Percentiles rank a stretch among this genome's conserved stretches.
phyloP scores from a whole-genome alignment of 169 alveolate species.

The Eimeria acervulina region DNA sequence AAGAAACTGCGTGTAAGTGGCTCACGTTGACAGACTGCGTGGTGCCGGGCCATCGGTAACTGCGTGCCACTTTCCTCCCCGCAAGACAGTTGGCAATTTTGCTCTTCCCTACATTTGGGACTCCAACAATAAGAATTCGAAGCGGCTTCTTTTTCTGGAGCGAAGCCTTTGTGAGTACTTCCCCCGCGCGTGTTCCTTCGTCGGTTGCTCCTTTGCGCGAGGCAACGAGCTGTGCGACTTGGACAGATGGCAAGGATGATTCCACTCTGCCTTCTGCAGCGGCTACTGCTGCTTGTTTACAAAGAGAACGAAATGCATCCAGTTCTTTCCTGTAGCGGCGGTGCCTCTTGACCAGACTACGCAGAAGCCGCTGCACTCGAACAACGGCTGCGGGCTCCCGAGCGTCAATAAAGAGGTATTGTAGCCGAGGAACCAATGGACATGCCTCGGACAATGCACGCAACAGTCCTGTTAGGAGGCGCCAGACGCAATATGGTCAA shows the following conservation, averaged over 20 bases:
- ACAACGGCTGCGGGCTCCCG: constrained; percentile 71
- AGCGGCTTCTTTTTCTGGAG: constrained; percentile 86
- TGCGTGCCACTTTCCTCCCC: constrained; percentile 88
- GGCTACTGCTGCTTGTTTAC: constrained; percentile 46
- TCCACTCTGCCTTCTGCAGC: constrained; percentile 14
- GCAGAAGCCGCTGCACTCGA: constrained; percentile 70
- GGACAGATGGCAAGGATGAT: background rate
- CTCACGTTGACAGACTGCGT: constrained; percentile 84
- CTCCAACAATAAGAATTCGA: constrained; percentile 89
- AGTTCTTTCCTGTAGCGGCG: constrained; percentile 67
- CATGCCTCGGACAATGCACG: constrained; percentile 37
- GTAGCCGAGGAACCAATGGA: constrained; percentile 65
- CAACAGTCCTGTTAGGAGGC: constrained; percentile 32
- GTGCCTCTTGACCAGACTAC: constrained; percentile 64
- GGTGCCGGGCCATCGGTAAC: constrained; percentile 90
- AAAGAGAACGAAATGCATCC: constrained; percentile 30
- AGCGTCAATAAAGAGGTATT: constrained; percentile 48
- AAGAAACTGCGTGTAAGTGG: background rate
- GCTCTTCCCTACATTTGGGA: constrained; percentile 93
- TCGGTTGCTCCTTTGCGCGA: background rate
- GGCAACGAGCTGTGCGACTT: constrained; percentile 1
- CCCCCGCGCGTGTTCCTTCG: background rate
- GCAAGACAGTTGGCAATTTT: constrained; percentile 89
- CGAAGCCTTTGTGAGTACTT: background rate
- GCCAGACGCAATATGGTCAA: background rate